phyloP scores from a whole-genome alignment of 345 rosid species.

The Tarenaya hassleriana region DNA sequence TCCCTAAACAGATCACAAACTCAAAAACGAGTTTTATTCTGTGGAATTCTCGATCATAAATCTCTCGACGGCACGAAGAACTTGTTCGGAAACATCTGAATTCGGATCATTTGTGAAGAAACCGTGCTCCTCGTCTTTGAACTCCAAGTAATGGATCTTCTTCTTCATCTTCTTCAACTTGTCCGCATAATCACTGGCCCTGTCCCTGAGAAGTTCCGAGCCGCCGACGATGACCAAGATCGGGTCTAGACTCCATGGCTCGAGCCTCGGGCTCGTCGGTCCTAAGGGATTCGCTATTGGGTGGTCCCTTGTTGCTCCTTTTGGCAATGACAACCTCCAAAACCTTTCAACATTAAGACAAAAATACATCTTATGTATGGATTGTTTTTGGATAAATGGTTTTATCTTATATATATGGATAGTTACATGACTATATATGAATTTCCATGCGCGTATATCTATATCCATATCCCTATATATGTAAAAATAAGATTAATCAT shows the following conservation, averaged over 20 bases:
- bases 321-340: slow-evolving; percentile 79
- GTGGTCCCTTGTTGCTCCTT: slow-evolving; percentile 64
- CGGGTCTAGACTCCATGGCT: slow-evolving; percentile 41
- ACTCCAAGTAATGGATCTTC: slow-evolving; percentile 47
- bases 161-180: slow-evolving; percentile 45
- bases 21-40: too few species aligned
- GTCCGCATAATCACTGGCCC: slow-evolving; percentile 60
- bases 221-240: slow-evolving; percentile 61
- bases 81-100: slow-evolving; percentile 35
- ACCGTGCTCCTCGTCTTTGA: slow-evolving; percentile 59
- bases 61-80: slow-evolving; percentile 32
- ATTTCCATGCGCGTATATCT: too few species aligned
- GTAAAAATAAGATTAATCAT: background rate
- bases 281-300: slow-evolving; percentile 79
- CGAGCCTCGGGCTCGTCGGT: slow-evolving; percentile 45
- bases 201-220: slow-evolving; percentile 57
- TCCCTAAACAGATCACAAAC: too few species aligned
- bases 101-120: slow-evolving; percentile 54
- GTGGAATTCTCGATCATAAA: slow-evolving; percentile 31
- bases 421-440: too few species aligned
- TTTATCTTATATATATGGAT: too few species aligned
- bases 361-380: too few species aligned
- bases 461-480: background rate
- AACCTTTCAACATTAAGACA: slow-evolving; percentile 36
- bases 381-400: too few species aligned